Base-by-base conservation (phyloP, 371 early-diverging fungal species). In the Mycotypha africana region DNA sequence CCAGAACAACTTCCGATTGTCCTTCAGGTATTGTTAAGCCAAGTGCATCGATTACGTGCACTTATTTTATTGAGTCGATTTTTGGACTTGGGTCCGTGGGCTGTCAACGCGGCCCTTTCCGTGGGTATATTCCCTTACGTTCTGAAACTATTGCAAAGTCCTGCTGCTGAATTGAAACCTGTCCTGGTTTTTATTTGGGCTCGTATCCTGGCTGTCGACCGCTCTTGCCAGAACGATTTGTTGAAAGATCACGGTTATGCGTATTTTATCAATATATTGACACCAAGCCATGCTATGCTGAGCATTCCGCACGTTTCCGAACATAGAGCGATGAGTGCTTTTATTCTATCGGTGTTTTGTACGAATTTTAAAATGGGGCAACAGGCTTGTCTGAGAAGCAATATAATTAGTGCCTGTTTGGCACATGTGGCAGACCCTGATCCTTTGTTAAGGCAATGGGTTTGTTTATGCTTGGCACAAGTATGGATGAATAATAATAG, bases 51-150 rank as follows among this genome's bases (percentile, higher is more conserved):
- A 17, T 61, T 92, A 22, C 86, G 95, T 15, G 97, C 98, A 0
- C 72, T 97, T 24, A 85, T 92, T 38, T 69, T 97, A 20, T 74
- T 98, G 36, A 89, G 90, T 58, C 78, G 87, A 56, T 98, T 96
- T 48, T 66, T 98, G 54, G 93, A 93, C 67, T 65, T 98, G 26
- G 97, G 96, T 2, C 88, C 93, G 2, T 93, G 94, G 93, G 93
- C 94, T 4, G 95, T 98, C 17, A 83, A 92, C 56, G 84, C 88
- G 43, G 97, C 97, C 4, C 66, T 96, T 32, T 84, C 89, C 0
- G 95, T 98, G 2, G 97, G 97, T 17, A 98, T 98, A 37, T 94
- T 91, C 56, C 98, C 98, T 2, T 98, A 97, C 57, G 91, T 95
- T 2, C 78, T 95, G 23, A 97, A 95, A 60, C 76, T 98, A n/a